Percentiles rank a stretch among this genome's conserved stretches.
Conservation (phyloP, 768 basidiomycete genomes). For the Kwoniella europaea region DNA sequence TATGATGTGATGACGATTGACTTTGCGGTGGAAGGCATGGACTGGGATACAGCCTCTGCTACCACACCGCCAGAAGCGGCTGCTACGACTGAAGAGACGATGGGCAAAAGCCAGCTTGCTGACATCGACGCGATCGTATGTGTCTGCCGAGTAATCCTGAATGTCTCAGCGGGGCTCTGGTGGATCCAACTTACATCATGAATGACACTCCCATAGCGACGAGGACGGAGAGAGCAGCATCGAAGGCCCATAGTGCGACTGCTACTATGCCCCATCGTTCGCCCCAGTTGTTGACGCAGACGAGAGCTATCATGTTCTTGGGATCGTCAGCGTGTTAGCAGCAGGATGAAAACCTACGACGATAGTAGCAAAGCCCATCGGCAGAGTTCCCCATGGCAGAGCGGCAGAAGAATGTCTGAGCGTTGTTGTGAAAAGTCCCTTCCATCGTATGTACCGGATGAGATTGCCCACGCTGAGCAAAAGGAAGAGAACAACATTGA, state of each 20-base stretch:
- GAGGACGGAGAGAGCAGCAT: conserved; percentile 64
- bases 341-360: conserved; percentile 30
- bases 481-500: conserved; percentile 51
- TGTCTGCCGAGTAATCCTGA: conserved; percentile 67
- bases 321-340: not conserved
- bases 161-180: not conserved
- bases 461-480: conserved; percentile 30
- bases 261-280: conserved; percentile 39
- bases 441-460: conserved; percentile 52
- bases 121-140: conserved; percentile 68
- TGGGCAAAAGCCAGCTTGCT: conserved; percentile 73
- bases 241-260: conserved; percentile 75
- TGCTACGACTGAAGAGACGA: conserved; percentile 74
- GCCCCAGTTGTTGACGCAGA: conserved; percentile 49
- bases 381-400: conserved; percentile 53
- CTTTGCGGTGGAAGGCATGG: conserved; percentile 64
- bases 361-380: conserved; percentile 57
- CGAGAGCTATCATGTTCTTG: conserved; percentile 53
- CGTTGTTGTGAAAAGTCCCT: conserved; percentile 40
- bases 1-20: conserved; percentile 65
- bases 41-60: conserved; percentile 62
- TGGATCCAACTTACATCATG: conserved; percentile 66
- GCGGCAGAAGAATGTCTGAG: conserved; percentile 43
- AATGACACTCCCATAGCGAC: conserved; percentile 71
- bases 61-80: conserved; percentile 71